Conservation (phyloP, 2,329 filamentous ascomycete species). For the Trichoderma afroharzianum region DNA sequence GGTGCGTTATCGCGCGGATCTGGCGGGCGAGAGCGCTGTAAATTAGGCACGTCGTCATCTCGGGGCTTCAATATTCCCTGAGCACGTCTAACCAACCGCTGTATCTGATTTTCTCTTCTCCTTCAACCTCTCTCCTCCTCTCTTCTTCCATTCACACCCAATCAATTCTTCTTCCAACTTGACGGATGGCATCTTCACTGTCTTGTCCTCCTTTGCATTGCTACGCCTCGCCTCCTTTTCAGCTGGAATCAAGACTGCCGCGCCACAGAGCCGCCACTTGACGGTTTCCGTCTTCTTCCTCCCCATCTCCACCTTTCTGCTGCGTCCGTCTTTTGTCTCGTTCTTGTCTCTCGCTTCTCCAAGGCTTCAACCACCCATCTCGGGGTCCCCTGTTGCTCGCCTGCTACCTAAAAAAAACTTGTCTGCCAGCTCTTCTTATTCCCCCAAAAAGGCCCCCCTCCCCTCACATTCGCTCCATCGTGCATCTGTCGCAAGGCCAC, state of each 20-base stretch:
- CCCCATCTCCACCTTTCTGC: neutral
- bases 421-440: neutral
- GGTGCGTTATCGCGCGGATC: constrained; percentile 12
- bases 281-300: neutral
- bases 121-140: neutral
- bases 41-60: constrained; percentile 13
- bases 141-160: neutral
- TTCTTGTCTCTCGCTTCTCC: neutral
- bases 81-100: neutral
- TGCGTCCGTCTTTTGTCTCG: constrained; percentile 1
- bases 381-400: neutral
- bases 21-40: constrained; percentile 12
- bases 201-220: neutral
- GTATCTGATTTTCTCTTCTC: neutral
- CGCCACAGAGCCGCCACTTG: constrained; percentile 8
- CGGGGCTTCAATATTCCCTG: neutral
- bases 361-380: neutral
- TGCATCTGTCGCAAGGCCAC: constrained; percentile 9
- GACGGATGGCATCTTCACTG: neutral
- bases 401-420: neutral
- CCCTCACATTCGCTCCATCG: constrained; percentile 7
- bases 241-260: neutral
- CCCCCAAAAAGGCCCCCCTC: neutral
- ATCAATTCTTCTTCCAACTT: neutral
- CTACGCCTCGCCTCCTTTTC: constrained; percentile 2